Evolutionary conservation across 2,329 filamentous ascomycete genomes (phyloP), one percentile per base, ranked within the genome.

Genomic region (Xylariaceae sp.): DNA sequence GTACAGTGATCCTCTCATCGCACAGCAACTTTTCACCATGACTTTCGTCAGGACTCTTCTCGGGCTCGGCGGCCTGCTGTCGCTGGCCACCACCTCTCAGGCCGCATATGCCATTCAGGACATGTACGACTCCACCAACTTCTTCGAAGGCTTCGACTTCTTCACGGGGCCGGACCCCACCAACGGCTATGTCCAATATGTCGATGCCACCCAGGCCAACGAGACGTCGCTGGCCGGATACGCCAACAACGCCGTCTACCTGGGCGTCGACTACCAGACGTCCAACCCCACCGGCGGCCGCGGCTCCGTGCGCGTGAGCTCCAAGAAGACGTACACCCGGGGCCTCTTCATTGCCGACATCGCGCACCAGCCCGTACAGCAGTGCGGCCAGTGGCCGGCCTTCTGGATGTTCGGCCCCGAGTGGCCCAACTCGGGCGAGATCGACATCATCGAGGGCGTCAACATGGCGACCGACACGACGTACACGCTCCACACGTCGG

Each of bases 401-500:
- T 82, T 81, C 56, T 83, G 73, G 73, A 67, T 64, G 32, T 68
- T 85, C 21, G 83, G 82, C 12, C 64, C 68, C n/a, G 59, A 71
- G 50, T 89, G 84, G 84, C 84, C 84, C 2, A 55, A 55, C 26
- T 64, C 66, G 6, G 83, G 83, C 29, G 84, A 89, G 60, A 83
- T 90, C 48, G 84, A 90, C 55, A 82, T 89, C 49, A 75, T 89
- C 46, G 84, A 89, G 61, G 83, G 82, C 23, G 80, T 87, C 46
- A 84, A 86, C 61, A 61, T 65, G 15, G 70, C 77, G 40, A 53
- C 61, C 3, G 59, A 65, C 38, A 75, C 83, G 55, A 58, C 67
- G 29, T 67, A 87, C 59, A 80, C 82, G 21, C 67, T 92, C 12
- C 80, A 86, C 64, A 85, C 83, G 1, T 58, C 59, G 8, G 44